Percentiles rank a stretch among this genome's conserved stretches.
These are phyloP conservation scores for Aspergillus pseudoterreus DNA, from an alignment of 2,329 filamentous ascomycete species.

Conservation along the genomic window DNA sequence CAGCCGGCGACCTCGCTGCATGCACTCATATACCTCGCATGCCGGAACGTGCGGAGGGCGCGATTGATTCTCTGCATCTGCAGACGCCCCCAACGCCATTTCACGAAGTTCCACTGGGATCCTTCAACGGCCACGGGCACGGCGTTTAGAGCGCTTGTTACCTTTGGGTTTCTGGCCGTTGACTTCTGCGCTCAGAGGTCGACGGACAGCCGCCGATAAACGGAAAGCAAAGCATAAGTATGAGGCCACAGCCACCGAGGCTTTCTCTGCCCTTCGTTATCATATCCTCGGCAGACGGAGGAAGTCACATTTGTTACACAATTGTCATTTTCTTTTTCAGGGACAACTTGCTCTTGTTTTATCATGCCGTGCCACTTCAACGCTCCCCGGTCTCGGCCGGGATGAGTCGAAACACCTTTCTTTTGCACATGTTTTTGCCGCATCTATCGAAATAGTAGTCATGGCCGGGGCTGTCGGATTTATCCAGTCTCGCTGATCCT, in stretches of 20 bases:
- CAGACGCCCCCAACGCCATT: not conserved
- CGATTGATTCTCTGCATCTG: not conserved
- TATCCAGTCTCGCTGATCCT: not conserved
- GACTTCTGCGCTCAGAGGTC: slow-evolving; percentile 9
- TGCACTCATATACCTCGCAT: not conserved
- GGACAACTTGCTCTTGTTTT: slow-evolving; percentile 2
- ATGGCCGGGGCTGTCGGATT: not conserved
- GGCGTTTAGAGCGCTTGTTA: slow-evolving; percentile 35
- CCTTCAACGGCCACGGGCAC: slow-evolving; percentile 9
- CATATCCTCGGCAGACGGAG: slow-evolving; percentile 2
- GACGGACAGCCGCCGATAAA: slow-evolving; percentile 12
- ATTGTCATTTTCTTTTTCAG: slow-evolving; percentile 9
- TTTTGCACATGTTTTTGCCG: not conserved
- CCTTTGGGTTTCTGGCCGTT: slow-evolving; percentile 15
- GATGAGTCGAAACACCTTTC: slow-evolving; percentile 9
- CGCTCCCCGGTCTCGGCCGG: slow-evolving; percentile 14
- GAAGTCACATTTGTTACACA: slow-evolving; percentile 17
- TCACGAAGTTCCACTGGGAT: slow-evolving; percentile 6
- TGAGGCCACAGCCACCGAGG: slow-evolving; percentile 2
- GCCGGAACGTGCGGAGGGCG: too few relatives aligned
- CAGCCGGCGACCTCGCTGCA: not conserved
- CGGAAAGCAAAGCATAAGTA: slow-evolving; percentile 3
- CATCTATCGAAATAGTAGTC: not conserved
- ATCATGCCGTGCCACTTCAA: slow-evolving; percentile 15
- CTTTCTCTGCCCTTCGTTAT: slow-evolving; percentile 4